Evolutionary conservation across 768 basidiomycete species (phyloP).

Genomic region (Naganishia kalamii): DNA sequence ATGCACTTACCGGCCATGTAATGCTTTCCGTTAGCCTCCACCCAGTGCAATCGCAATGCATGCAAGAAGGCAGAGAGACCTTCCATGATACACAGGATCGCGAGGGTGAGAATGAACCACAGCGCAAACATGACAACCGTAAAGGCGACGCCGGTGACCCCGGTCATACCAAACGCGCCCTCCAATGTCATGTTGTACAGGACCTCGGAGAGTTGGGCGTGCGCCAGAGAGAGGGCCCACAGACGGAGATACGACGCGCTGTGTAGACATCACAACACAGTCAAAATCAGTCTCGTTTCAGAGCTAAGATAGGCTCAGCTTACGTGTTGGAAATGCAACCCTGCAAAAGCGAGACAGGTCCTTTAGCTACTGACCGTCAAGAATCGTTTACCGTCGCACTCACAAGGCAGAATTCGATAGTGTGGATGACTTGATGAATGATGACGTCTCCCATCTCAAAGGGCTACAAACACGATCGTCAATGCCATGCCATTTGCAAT

Average conservation of each 20-base stretch:
- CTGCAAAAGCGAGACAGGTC: neutral
- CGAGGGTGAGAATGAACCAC: conserved; percentile 75
- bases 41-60: conserved; percentile 90
- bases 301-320: conserved; percentile 15
- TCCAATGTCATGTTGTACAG: conserved; percentile 70
- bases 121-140: conserved; percentile 64
- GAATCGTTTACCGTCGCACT: neutral
- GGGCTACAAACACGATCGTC: conserved; percentile 52
- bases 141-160: conserved; percentile 53
- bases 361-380: neutral
- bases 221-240: conserved; percentile 96
- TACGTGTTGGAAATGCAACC: conserved; percentile 90
- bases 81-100: conserved; percentile 90
- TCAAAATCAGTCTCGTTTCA: conserved; percentile 60
- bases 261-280: conserved; percentile 46
- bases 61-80: conserved; percentile 94
- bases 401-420: conserved; percentile 94
- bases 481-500: conserved; percentile 31
- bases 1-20: conserved; percentile 9
- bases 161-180: conserved; percentile 46
- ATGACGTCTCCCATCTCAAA: conserved; percentile 92
- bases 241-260: conserved; percentile 56
- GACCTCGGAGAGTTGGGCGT: conserved; percentile 81
- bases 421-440: conserved; percentile 96
- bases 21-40: conserved; percentile 22